Evolutionary conservation across 1,139 yeast genomes (phyloP).

Genomic region (Protomyces inundatus): DNA sequence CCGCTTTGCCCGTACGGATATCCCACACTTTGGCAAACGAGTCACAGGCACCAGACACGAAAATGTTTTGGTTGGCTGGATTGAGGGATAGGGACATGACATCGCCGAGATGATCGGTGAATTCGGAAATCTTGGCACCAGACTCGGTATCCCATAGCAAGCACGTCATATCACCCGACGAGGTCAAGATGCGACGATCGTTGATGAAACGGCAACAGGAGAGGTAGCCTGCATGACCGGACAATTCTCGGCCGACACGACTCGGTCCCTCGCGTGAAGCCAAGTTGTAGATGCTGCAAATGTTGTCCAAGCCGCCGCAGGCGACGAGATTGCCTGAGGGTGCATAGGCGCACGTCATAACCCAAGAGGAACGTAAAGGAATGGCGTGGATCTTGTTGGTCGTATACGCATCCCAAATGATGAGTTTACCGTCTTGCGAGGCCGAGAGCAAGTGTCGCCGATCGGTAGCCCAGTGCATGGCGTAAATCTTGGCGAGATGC

Average conservation of each 20-base stretch:
- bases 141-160: constrained; percentile 71
- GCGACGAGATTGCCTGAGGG: constrained; percentile 64
- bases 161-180: constrained; percentile 81
- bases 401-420: constrained; percentile 75
- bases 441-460: constrained; percentile 60
- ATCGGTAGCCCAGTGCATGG: constrained; percentile 63
- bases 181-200: constrained; percentile 55
- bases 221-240: constrained; percentile 76
- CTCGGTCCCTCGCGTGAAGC: constrained; percentile 30
- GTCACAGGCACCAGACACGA: constrained; percentile 72
- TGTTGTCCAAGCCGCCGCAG: constrained; percentile 77
- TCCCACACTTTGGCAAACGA: constrained; percentile 74
- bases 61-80: constrained; percentile 40
- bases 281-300: constrained; percentile 63
- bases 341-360: constrained; percentile 66
- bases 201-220: constrained; percentile 66
- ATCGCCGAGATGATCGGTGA: constrained; percentile 75
- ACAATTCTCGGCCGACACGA: constrained; percentile 32
- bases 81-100: constrained; percentile 52
- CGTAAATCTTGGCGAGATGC: constrained; percentile 68
- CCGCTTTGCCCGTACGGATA: constrained; percentile 49
- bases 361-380: constrained; percentile 58
- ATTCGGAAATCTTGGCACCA: constrained; percentile 53
- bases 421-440: constrained; percentile 80
- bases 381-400: constrained; percentile 70